Base-by-base conservation (phyloP, 2,329 filamentous ascomycete genomes). In the Cyphellophora europaea region DNA sequence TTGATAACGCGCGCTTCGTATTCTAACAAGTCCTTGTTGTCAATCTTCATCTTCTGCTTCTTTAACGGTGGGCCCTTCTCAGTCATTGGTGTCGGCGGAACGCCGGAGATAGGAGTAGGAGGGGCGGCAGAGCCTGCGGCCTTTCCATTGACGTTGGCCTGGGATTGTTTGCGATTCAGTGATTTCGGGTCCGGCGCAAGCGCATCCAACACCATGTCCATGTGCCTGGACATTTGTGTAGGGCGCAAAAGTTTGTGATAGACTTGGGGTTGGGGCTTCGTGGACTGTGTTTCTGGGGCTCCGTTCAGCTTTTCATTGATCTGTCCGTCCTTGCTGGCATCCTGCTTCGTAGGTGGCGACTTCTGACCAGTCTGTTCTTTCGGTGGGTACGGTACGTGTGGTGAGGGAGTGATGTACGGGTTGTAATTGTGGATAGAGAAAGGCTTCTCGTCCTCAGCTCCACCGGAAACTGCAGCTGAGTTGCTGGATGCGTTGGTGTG, bases 401-500 rank as follows among this genome's bases (percentile, higher is more conserved):
- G 77, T 0, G 91, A 96, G 0, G 89, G 91, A 0, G 88, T 95
- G 31, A 96, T 71, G 51, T 86, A 91, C 41, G 79, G 78, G 52
- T 87, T 94, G 56, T 88, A 84, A 56, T 93, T 94, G 58, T 98
- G 88, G 29, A 98, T 80, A 1, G 88, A 95, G 44, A 84, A 89
- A 8, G 80, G 77, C 3, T 72, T 72, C 35, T 79, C 79, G 21
- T 74, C 72, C 13, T 71, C 65, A 1, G 74, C 66, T 16, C 65
- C 65, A 33, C 63, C 67, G 32, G 65, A 71, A 37, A 64, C 62
- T 49, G 66, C 67, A 47, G 73, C 76, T 6, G 65, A 55, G 45
- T 85, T 77, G 47, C 71, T 65, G 42, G 70, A 69, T 27, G 65
- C 65, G 1, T 80, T 77, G 51, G 82, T 84, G 63, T 94, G 84